Evolutionary conservation across 805 yeast species (phyloP), one percentile per base, ranked within the genome.

Genomic region (Spathaspora sp.): DNA sequence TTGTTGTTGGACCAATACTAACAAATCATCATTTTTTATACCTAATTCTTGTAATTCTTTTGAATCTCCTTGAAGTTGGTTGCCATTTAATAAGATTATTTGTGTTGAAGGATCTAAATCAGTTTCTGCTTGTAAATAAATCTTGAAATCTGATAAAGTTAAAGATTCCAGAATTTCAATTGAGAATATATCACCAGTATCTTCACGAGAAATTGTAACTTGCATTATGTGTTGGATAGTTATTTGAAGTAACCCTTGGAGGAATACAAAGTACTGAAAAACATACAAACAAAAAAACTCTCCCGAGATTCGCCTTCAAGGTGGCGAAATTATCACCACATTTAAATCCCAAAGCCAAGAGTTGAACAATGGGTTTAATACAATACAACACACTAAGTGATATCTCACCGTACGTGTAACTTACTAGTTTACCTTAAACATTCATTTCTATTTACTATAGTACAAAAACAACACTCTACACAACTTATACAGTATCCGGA

Each of bases 111-210:
- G 68, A 10, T 72, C 69, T 48, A 86, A 76, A 12, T 73, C 77
- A 8, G 90, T 78, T 60, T 89, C 96, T 1, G 86, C 82, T 54
- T 85, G 86, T 9, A 91, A 62, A 56, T 86, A 82, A 0, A 93
- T 96, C 53, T 80, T 76, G 57, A 92, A 77, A 63, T 91, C 97
- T 12, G 65, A 73, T 9, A 90, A 63, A 0, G 82, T 64, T 73
- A 90, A 77, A 12, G 85, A 86, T 1, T 71, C 79, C 3, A 89
- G 79, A 4, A 89, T 77, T 49, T 90, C 96, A 1, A 88, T 76
- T 2, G 67, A 47, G n/a, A 72, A 52, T 3, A 69, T 60, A 10
- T 59, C 62, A 23, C 63, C 67, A 29, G 52, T 57, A n/a, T 52
- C 26, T 46, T 63, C 68, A 46, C 59, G 57, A 11, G 63, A 60